phyloP scores from a whole-genome alignment of 106 monocot genomes.

The Cymbidium sinense region DNA sequence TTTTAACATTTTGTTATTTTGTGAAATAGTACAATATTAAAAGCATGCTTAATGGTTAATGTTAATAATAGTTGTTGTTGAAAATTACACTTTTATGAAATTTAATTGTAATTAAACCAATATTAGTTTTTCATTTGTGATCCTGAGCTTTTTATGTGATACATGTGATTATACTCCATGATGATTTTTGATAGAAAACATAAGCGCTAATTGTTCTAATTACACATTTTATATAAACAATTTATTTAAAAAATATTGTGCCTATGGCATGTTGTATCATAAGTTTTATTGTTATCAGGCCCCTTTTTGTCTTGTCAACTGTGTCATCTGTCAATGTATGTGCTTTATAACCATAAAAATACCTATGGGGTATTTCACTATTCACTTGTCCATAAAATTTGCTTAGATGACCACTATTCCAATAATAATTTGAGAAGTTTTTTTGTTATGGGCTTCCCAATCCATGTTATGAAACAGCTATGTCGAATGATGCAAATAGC shows the following conservation, averaged over 20 bases:
- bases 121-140: not conserved
- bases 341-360: not conserved
- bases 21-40: not conserved
- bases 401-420: conserved; percentile 3
- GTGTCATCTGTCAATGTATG: not conserved
- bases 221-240: not conserved
- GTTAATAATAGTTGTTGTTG: not conserved
- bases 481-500: not conserved
- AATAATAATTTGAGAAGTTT: not conserved
- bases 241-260: not conserved
- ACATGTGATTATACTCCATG: not conserved
- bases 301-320: not conserved
- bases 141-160: not conserved
- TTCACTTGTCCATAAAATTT: not conserved
- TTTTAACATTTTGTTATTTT: not conserved
- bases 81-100: not conserved
- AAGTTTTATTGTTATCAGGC: not conserved
- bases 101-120: not conserved
- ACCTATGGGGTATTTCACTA: not conserved
- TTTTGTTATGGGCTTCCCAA: not conserved
- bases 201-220: not conserved
- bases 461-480: not conserved
- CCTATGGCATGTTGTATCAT: not conserved
- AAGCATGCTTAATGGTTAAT: not conserved
- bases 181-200: not conserved